These are phyloP conservation scores for Shiraia bambusicola DNA, from an alignment of 2,329 filamentous ascomycete species.

Conservation along the genomic window DNA sequence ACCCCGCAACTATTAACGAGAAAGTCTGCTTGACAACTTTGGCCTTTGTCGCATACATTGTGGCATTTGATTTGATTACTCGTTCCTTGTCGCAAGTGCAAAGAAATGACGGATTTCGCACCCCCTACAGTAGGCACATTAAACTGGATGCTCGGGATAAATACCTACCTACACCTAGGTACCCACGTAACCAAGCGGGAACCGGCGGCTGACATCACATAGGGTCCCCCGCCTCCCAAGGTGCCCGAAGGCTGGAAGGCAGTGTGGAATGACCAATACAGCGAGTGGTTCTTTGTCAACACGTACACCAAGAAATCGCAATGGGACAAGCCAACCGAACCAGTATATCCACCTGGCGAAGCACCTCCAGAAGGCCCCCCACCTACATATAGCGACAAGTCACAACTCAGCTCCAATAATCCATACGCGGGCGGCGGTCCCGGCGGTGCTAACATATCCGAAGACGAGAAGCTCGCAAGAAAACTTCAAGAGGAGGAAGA, in stretches of 20 bases:
- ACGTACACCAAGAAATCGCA: conserved; percentile 83
- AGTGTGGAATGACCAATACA: conserved; percentile 82
- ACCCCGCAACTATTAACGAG: not conserved
- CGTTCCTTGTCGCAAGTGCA: not conserved
- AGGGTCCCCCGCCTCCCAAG: conserved; percentile 58
- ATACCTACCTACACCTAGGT: no score
- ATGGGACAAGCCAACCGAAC: conserved; percentile 80
- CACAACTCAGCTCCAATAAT: conserved; percentile 61
- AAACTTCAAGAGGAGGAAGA: conserved; percentile 84
- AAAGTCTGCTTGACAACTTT: no score
- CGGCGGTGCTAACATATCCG: conserved; percentile 47
- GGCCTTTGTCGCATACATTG: not conserved
- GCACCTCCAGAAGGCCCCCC: conserved; percentile 61
- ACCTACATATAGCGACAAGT: conserved; percentile 64
- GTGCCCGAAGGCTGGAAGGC: conserved; percentile 82
- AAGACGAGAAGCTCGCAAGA: conserved; percentile 73
- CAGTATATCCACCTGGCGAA: conserved; percentile 57
- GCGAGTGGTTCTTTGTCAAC: conserved; percentile 94
- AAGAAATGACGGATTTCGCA: conserved; percentile 38
- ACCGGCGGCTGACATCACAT: conserved; percentile 8
- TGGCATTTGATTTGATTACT: not conserved
- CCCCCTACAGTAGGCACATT: conserved; percentile 35
- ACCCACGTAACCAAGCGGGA: no score
- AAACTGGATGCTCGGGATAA: conserved; percentile 3
- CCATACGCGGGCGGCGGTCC: conserved; percentile 55